Evolutionary conservation across 2,329 filamentous ascomycete genomes (phyloP).

Genomic region (Aspergillus pseudoglaucus): DNA sequence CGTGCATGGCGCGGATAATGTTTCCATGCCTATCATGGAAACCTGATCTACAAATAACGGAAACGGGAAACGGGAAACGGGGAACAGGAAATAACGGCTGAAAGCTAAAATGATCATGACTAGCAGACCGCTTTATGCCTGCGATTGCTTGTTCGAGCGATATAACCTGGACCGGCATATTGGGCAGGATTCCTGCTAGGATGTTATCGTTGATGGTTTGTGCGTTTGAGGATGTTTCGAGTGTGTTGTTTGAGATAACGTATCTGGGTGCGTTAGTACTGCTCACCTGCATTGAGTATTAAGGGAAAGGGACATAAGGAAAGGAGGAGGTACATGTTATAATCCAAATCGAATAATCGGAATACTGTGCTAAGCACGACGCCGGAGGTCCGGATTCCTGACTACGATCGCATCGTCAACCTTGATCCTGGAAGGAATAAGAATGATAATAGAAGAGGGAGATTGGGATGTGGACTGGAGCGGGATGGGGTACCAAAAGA

Average conservation of each 20-base stretch:
- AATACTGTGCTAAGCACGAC: conserved; percentile 3
- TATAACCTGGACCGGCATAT: not conserved
- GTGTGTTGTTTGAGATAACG: not conserved
- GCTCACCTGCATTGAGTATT: not conserved
- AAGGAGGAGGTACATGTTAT: conserved; percentile 1
- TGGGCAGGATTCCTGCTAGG: not conserved
- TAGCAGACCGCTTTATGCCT: not conserved
- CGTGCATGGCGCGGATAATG: too few relatives aligned
- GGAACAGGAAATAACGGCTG: not conserved
- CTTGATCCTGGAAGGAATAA: not conserved
- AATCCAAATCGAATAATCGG: conserved; percentile 5
- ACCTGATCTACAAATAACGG: too few relatives aligned
- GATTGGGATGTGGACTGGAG: too few relatives aligned
- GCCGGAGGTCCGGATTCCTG: conserved; percentile 2
- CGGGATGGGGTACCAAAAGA: too few relatives aligned
- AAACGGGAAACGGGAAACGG: too few relatives aligned
- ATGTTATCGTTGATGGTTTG: not conserved
- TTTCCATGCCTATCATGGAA: too few relatives aligned
- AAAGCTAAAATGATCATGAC: not conserved
- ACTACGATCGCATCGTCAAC: not conserved
- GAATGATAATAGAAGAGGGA: not conserved
- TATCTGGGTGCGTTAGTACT: not conserved
- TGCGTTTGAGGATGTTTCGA: not conserved
- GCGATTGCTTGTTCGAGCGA: not conserved
- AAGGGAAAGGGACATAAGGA: not conserved